Conservation (phyloP, 805 yeast species). For the Saccharomycopsis amapae region DNA sequence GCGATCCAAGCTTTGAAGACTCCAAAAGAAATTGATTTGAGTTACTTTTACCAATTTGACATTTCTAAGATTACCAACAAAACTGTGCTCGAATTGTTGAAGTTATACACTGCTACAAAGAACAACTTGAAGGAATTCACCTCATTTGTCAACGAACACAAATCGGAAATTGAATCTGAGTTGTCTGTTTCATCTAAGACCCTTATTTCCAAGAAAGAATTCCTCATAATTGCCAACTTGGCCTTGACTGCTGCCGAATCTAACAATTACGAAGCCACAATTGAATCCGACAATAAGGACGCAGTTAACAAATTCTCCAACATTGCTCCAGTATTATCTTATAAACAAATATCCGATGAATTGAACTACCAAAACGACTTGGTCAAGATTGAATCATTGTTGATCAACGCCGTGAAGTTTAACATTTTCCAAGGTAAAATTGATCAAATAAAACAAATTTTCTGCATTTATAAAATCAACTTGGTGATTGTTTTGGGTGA, state of each 20-base stretch:
- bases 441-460: slow-evolving; percentile 21
- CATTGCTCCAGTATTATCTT: slow-evolving; percentile 17
- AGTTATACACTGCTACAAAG: slow-evolving; percentile 10
- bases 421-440: slow-evolving; percentile 20
- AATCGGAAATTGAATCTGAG: slow-evolving; percentile 2
- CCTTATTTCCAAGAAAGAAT: slow-evolving; percentile 18
- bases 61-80: background rate
- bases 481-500: slow-evolving; percentile 11
- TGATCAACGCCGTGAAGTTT: slow-evolving; percentile 19
- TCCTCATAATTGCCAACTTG: slow-evolving; percentile 17
- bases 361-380: slow-evolving; percentile 15
- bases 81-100: slow-evolving; percentile 3
- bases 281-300: slow-evolving; percentile 16
- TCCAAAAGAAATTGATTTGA: slow-evolving; percentile 19
- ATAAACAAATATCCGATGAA: slow-evolving; percentile 20
- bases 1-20: slow-evolving; percentile 12
- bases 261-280: slow-evolving; percentile 25
- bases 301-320: background rate
- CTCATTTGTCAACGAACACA: slow-evolving; percentile 4
- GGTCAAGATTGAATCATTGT: slow-evolving; percentile 17
- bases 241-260: slow-evolving; percentile 26
- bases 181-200: background rate
- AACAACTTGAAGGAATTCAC: slow-evolving; percentile 15
- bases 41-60: slow-evolving; percentile 13
- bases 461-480: slow-evolving; percentile 20